These are phyloP conservation scores for Sporisorium iseilematis-ciliati DNA, from an alignment of 1,284 basidiomycete species.

Conservation along the genomic window DNA sequence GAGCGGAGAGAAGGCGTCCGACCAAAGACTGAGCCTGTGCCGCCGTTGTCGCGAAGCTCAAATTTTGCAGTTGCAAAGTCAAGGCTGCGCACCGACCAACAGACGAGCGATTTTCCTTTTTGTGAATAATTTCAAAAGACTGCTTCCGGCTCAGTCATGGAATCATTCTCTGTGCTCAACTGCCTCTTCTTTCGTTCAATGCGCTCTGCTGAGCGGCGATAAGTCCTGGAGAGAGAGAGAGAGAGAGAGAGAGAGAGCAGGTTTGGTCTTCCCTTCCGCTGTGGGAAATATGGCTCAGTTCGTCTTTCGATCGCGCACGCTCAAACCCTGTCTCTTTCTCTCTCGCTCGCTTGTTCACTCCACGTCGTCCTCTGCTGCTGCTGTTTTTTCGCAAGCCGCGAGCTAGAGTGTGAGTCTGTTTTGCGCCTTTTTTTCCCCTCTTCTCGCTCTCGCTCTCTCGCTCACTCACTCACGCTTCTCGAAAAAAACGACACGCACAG, in stretches of 20 bases:
- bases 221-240: no score
- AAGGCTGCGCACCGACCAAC: no score
- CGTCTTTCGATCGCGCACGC: constrained; percentile 16
- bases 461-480: constrained; percentile 7
- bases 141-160: constrained; percentile 16
- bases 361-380: constrained; percentile 6
- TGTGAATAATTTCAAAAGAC: neutral
- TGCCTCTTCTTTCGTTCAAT: neutral
- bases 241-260: no score
- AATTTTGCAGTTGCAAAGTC: no score
- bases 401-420: constrained; percentile 11
- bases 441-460: neutral
- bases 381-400: neutral
- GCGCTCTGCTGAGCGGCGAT: neutral
- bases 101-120: neutral
- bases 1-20: neutral
- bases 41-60: neutral
- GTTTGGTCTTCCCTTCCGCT: no score
- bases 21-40: constrained; percentile 8
- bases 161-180: constrained; percentile 1
- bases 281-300: neutral
- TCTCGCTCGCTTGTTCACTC: neutral
- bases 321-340: neutral
- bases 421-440: neutral
- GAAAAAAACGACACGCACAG: constrained; percentile 13